A percentile compares a stretch with the other conserved stretches of the same genome.
Conservation (phyloP, 2,329 filamentous ascomycete species). For the Verticillium nonalfalfae region DNA sequence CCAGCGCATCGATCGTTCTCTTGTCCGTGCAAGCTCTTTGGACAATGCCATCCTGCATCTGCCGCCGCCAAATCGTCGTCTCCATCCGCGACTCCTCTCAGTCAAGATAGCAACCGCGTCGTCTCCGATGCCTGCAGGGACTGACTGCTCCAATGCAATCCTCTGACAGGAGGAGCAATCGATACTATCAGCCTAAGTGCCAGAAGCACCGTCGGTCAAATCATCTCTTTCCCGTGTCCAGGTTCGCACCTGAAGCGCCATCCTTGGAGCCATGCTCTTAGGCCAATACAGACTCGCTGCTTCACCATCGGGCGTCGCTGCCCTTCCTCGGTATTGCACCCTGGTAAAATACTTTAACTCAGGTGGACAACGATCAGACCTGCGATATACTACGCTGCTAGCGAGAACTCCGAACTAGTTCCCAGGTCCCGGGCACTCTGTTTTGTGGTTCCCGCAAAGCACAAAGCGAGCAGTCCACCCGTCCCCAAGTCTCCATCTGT, state of each 20-base stretch:
- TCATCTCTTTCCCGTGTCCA: background rate
- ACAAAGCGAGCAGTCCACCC: background rate
- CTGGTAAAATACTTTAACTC: background rate
- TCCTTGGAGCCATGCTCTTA: background rate
- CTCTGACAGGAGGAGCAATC: too few species aligned
- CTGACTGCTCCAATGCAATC: too few species aligned
- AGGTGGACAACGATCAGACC: background rate
- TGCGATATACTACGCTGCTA: background rate
- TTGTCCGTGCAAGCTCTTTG: background rate
- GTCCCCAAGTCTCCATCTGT: background rate
- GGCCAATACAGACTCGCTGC: background rate
- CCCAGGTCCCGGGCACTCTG: background rate
- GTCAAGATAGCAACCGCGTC: too few species aligned
- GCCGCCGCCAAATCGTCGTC: background rate
- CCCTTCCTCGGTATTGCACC: background rate
- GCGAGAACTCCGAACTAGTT: background rate
- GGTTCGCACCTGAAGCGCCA: background rate
- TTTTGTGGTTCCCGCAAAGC: background rate
- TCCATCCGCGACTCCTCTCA: background rate
- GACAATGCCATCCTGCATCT: background rate
- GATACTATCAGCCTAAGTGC: too few species aligned
- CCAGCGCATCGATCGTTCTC: background rate
- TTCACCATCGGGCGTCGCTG: background rate
- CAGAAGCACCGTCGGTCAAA: too few species aligned
- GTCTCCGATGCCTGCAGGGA: too few species aligned